A percentile compares a stretch with the other conserved stretches of the same genome.
Conservation (phyloP, 768 basidiomycete species). For the Hemileccinum impolitum region DNA sequence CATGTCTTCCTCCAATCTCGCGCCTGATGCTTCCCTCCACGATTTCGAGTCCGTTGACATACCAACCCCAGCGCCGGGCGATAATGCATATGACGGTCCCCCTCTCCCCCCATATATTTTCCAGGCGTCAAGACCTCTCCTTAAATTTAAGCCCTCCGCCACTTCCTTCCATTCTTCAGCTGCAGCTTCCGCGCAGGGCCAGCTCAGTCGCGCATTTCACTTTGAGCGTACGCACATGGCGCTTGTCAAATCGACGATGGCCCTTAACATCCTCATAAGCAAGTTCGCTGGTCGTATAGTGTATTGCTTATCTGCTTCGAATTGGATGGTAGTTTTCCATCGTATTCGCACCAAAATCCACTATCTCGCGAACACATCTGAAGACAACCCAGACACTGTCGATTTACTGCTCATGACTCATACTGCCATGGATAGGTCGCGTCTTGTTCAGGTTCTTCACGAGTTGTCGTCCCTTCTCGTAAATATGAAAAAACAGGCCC, state of each 20-base stretch:
- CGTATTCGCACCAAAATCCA: constrained; percentile 70
- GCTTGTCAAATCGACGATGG: constrained; percentile 48
- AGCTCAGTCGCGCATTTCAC: constrained; percentile 26
- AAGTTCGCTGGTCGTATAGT: constrained; percentile 77
- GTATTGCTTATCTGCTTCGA: constrained; percentile 83
- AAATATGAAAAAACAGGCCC: constrained; percentile 74
- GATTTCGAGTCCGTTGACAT: constrained; percentile 65
- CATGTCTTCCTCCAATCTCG: constrained; percentile 59
- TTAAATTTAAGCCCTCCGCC: constrained; percentile 36
- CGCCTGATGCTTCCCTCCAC: constrained; percentile 61
- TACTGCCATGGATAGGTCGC: constrained; percentile 64
- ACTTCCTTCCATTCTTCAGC: constrained; percentile 41
- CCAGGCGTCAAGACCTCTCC: constrained; percentile 27
- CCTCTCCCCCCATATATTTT: constrained; percentile 43
- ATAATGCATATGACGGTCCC: constrained; percentile 16
- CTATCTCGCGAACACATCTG: constrained; percentile 49
- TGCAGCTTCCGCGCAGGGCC: constrained; percentile 25
- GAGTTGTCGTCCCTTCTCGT: constrained; percentile 81
- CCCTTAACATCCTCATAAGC: constrained; percentile 60
- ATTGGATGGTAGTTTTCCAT: constrained; percentile 76
- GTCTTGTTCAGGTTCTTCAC: constrained; percentile 69
- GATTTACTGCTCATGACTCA: constrained; percentile 80
- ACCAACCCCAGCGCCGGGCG: constrained; percentile 23
- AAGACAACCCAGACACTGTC: constrained; percentile 60
- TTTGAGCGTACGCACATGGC: constrained; percentile 67